These are phyloP conservation scores for Psilocybe cubensis DNA, from an alignment of 768 basidiomycete genomes.

Conservation along the genomic window DNA sequence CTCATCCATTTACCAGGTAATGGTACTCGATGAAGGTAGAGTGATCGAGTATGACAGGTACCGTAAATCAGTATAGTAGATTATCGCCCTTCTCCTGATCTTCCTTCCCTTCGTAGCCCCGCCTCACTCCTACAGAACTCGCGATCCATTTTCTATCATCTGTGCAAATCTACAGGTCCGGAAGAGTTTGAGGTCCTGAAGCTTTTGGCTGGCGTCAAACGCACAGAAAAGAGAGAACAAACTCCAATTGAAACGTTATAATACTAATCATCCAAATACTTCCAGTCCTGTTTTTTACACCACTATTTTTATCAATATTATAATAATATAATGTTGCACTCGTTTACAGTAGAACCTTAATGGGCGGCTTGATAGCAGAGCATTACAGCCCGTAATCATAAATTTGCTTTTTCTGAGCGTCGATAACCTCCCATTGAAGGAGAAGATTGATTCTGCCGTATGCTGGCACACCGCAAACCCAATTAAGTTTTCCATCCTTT, in stretches of 20 bases:
- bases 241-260: too few species aligned
- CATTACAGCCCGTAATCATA: not conserved
- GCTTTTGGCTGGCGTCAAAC: not conserved
- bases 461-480: constrained; percentile 31
- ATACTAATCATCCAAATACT: too few species aligned
- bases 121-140: not conserved
- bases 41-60: constrained; percentile 76
- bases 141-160: not conserved
- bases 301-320: too few species aligned
- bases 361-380: too few species aligned
- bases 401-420: constrained; percentile 3
- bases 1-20: constrained; percentile 50
- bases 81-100: not conserved
- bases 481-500: constrained; percentile 34
- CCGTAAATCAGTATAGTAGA: not conserved
- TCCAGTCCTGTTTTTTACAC: too few species aligned
- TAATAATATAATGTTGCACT: too few species aligned
- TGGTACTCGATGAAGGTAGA: constrained; percentile 76
- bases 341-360: too few species aligned
- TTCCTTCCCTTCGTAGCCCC: not conserved
- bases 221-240: not conserved
- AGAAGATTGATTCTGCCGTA: constrained; percentile 32
- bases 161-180: not conserved
- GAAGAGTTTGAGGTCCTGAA: not conserved
- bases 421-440: constrained; percentile 38